Percentiles rank a stretch among this genome's conserved stretches.
Evolutionary conservation across 345 rosid genomes (phyloP).

Genomic region (Raphanus sativus): DNA sequence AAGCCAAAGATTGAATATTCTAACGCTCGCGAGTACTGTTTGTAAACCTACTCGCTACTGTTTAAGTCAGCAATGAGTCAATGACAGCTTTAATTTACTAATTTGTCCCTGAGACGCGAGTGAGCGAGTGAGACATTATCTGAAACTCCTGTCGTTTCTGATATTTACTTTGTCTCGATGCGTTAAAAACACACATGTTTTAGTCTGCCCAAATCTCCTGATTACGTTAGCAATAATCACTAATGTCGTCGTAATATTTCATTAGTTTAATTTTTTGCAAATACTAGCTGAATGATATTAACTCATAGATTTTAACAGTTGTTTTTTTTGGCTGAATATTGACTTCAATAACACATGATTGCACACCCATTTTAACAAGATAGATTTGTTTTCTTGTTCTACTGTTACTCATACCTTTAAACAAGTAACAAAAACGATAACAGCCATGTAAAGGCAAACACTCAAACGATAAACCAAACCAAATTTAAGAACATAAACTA

Average conservation of each 20-base stretch:
- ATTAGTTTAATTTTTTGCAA: too few relatives aligned
- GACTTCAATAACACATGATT: too few relatives aligned
- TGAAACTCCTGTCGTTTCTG: constrained; percentile 11
- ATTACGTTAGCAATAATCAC: constrained; percentile 9
- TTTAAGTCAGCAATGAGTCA: neutral
- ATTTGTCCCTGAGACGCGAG: constrained; percentile 1
- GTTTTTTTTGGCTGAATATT: neutral
- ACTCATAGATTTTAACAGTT: neutral
- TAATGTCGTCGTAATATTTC: neutral
- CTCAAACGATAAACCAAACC: too few relatives aligned
- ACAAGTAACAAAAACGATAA: too few relatives aligned
- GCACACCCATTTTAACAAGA: too few relatives aligned
- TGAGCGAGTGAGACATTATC: constrained; percentile 5
- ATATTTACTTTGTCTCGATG: constrained; percentile 14
- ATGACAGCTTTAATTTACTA: neutral
- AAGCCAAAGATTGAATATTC: neutral
- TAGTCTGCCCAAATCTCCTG: constrained; percentile 5
- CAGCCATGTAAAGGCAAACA: too few relatives aligned
- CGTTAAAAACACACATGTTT: neutral
- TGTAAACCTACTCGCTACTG: neutral
- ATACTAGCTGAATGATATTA: too few relatives aligned
- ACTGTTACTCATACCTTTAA: too few relatives aligned
- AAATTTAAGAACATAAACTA: too few relatives aligned
- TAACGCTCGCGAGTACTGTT: neutral
- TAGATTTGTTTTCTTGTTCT: too few relatives aligned